Evolutionary conservation across 352 stramenopile species (phyloP).

Genomic region (Saprolegnia diclina): DNA sequence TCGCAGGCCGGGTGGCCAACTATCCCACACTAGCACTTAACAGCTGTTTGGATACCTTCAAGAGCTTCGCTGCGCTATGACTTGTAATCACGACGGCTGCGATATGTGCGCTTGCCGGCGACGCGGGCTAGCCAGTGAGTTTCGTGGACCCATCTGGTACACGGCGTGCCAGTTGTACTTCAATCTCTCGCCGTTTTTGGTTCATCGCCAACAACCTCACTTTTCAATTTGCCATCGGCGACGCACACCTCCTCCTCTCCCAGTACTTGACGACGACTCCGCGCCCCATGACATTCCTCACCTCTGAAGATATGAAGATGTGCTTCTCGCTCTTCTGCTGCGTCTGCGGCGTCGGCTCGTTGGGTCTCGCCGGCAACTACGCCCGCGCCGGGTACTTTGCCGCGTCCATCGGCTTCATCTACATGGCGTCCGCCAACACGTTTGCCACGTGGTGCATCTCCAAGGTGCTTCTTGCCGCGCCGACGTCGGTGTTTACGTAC

Average conservation of each 20-base stretch:
- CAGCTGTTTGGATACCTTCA: conserved; percentile 11
- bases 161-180: conserved; percentile 1
- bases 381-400: conserved; percentile 30
- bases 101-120: conserved; percentile 5
- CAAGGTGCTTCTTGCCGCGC: conserved; percentile 26
- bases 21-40: background rate
- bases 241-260: background rate
- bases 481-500: conserved; percentile 24
- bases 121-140: conserved; percentile 4
- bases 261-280: background rate
- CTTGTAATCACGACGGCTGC: conserved; percentile 8
- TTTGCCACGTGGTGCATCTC: conserved; percentile 23
- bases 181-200: background rate
- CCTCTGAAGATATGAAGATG: conserved; percentile 26
- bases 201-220: background rate
- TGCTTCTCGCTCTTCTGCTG: conserved; percentile 28
- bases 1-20: background rate
- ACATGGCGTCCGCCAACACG: conserved; percentile 27
- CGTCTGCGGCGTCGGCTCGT: conserved; percentile 26
- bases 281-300: conserved; percentile 13
- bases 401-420: conserved; percentile 30
- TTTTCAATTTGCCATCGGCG: conserved; percentile 18
- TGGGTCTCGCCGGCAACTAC: conserved; percentile 24
- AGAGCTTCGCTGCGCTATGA: background rate
- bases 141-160: conserved; percentile 17